Evolutionary conservation across 2,329 filamentous ascomycete species (phyloP).

Genomic region (Neonectria magnoliae): DNA sequence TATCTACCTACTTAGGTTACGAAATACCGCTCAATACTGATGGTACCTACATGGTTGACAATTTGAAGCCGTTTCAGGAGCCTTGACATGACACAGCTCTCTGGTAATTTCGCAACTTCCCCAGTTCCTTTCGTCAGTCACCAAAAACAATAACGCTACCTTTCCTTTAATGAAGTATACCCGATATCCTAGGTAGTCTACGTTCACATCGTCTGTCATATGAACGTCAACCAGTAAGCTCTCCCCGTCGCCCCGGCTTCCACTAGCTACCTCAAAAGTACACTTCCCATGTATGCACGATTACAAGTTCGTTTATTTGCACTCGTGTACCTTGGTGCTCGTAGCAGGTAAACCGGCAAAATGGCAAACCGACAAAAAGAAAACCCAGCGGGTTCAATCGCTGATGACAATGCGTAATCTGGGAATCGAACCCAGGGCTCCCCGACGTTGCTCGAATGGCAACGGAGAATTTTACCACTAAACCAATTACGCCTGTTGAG

Average conservation of each 20-base stretch:
- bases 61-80: neutral
- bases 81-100: neutral
- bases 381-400: neutral
- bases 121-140: neutral
- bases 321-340: neutral
- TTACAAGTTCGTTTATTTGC: neutral
- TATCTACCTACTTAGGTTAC: no score
- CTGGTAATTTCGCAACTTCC: neutral
- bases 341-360: neutral
- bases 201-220: no score
- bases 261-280: neutral
- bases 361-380: neutral
- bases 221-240: no score
- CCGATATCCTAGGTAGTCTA: neutral
- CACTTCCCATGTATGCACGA: neutral
- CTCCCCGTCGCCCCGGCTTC: no score
- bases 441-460: slow-evolving; percentile 6
- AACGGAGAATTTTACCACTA: slow-evolving; percentile 11
- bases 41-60: no score
- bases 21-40: no score
- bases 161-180: neutral
- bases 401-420: neutral
- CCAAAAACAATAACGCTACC: neutral
- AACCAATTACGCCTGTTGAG: slow-evolving; percentile 1
- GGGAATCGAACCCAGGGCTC: slow-evolving; percentile 10